Percentiles rank a stretch among this genome's conserved stretches.
Evolutionary conservation across 208 protist genomes (phyloP).

Genomic region (Trypanosoma vivax): DNA sequence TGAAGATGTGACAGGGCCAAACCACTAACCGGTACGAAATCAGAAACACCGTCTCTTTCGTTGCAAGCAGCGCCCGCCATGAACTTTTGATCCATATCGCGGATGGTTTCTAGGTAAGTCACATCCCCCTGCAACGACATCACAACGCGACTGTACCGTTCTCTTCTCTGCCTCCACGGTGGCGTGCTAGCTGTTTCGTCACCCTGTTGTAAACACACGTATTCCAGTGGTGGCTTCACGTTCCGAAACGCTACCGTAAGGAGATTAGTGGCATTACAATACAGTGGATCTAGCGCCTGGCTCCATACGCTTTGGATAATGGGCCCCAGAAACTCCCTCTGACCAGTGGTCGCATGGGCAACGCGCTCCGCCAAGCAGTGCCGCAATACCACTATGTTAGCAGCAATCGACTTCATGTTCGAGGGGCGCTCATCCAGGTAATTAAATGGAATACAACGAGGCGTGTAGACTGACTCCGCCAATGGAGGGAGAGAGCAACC

Average conservation of each 20-base stretch:
- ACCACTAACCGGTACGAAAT: constrained; percentile 74
- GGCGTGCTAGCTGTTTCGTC: neutral
- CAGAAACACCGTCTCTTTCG: constrained; percentile 23
- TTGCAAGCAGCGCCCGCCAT: constrained; percentile 1
- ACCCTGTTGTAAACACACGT: neutral
- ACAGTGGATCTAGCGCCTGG: constrained; percentile 40
- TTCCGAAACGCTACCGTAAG: constrained; percentile 28
- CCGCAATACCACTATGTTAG: constrained; percentile 16
- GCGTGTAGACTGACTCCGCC: constrained; percentile 22
- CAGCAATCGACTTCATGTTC: constrained; percentile 17
- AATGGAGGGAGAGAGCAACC: neutral
- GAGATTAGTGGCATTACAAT: constrained; percentile 33
- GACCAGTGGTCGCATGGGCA: constrained; percentile 8
- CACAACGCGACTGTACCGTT: constrained; percentile 18
- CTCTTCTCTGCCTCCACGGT: neutral
- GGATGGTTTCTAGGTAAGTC: constrained; percentile 46
- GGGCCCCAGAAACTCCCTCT: constrained; percentile 31
- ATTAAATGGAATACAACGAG: constrained; percentile 41
- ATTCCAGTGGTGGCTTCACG: constrained; percentile 23
- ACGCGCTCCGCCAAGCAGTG: constrained; percentile 7
- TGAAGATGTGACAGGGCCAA: constrained; percentile 62
- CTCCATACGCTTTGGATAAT: constrained; percentile 47
- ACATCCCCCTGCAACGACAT: constrained; percentile 34
- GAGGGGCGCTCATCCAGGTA: constrained; percentile 50
- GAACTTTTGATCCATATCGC: constrained; percentile 44